Conservation (phyloP, 73 alveolate genomes). For the Symbiodinium pilosum region DNA sequence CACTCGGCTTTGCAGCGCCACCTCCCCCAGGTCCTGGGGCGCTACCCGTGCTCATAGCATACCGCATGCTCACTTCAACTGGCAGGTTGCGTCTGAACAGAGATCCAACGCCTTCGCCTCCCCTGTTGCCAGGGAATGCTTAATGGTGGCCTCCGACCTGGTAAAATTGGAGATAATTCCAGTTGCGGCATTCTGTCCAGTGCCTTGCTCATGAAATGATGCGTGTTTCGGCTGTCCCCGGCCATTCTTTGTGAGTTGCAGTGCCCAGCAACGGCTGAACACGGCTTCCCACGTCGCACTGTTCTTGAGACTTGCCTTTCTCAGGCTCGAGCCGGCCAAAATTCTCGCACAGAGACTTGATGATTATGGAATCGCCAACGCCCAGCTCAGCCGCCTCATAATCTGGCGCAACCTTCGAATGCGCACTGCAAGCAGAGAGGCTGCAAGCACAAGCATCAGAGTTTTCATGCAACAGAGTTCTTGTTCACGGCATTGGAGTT, state of each 20-base stretch:
- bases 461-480: too few relatives aligned
- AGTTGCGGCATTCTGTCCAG: too few relatives aligned
- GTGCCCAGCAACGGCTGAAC: too few relatives aligned
- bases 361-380: conserved; percentile 88
- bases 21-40: conserved; percentile 77
- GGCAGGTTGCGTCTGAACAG: too few relatives aligned
- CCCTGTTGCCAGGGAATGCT: conserved; percentile 62
- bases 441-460: neutral
- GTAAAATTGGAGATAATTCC: too few relatives aligned
- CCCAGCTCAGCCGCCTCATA: conserved; percentile 83
- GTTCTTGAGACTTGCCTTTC: too few relatives aligned
- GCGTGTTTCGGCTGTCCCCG: too few relatives aligned
- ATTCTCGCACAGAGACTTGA: conserved; percentile 79
- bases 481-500: neutral
- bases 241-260: too few relatives aligned
- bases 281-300: too few relatives aligned
- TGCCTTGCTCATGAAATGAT: too few relatives aligned
- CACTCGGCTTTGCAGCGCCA: conserved; percentile 73
- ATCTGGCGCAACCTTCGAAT: conserved; percentile 77
- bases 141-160: conserved; percentile 86
- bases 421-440: neutral
- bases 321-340: conserved; percentile 34
- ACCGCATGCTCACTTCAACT: too few relatives aligned
- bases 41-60: too few relatives aligned
- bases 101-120: conserved; percentile 78